Evolutionary conservation across 208 protist species (phyloP).

Genomic region (Leishmania arabica): DNA sequence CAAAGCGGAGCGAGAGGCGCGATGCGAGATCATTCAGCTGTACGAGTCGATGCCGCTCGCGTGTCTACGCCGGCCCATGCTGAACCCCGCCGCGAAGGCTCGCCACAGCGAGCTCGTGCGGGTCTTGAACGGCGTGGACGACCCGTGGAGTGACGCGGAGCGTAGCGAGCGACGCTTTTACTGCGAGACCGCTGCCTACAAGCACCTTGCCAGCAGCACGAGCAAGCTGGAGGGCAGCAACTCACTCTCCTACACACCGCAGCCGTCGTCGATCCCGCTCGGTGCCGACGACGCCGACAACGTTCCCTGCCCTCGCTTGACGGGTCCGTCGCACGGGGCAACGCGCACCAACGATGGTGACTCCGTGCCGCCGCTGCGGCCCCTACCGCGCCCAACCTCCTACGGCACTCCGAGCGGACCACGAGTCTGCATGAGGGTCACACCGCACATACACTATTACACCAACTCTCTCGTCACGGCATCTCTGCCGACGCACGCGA

Average conservation of each 20-base stretch:
- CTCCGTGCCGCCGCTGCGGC: not conserved
- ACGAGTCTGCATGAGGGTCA: not conserved
- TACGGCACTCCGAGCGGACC: not conserved
- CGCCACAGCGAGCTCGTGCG: slow-evolving; percentile 41
- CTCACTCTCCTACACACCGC: not conserved
- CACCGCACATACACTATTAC: not conserved
- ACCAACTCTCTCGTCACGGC: not conserved
- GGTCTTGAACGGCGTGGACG: slow-evolving; percentile 15
- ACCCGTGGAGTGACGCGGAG: slow-evolving; percentile 36
- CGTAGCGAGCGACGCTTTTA: slow-evolving; percentile 32
- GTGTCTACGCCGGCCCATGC: slow-evolving; percentile 56
- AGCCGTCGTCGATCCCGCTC: not conserved
- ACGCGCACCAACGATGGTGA: not conserved
- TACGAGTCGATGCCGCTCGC: slow-evolving; percentile 68
- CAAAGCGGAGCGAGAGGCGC: slow-evolving; percentile 46
- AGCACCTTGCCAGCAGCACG: slow-evolving; percentile 15
- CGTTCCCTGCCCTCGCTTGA: too few relatives aligned
- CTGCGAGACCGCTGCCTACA: slow-evolving; percentile 13
- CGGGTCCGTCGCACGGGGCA: not conserved
- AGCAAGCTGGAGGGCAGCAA: slow-evolving; percentile 13
- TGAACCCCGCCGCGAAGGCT: slow-evolving; percentile 45
- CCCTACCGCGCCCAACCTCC: not conserved
- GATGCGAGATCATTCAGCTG: slow-evolving; percentile 46
- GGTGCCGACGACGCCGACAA: not conserved
- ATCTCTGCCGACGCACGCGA: not conserved